Base-by-base conservation (phyloP, 2,329 filamentous ascomycete species). In the Phialophora verrucosa region DNA sequence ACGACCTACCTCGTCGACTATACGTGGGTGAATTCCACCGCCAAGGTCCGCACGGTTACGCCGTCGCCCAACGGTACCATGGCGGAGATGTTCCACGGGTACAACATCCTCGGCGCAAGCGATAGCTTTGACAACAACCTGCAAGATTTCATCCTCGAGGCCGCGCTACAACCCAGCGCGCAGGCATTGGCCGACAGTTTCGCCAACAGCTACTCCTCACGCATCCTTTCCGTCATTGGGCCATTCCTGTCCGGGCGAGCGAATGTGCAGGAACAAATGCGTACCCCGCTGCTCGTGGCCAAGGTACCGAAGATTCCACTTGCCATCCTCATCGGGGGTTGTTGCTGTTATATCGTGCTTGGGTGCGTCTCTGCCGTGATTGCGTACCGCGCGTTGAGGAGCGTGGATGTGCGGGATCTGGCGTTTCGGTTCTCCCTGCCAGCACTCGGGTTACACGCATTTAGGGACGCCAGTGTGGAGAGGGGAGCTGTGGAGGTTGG, bases 71-170 rank as follows among this genome's bases (percentile, higher is more conserved):
- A 72, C 50, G 71, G 71, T 14, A 70, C 71, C 12, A 47, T 72
- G 7, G 55, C 69, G 20, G 70, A 72, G 44, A 66, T 72, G 20
- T 72, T 70, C 59, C 70, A 71, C 44, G 71, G 71, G 7, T 71
- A 71, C 57, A 62, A 62, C 25, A 56, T 67, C 12, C 55, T 53
- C 42, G 62, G 62, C 20, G 62, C 44, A 7, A 51, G 54, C 55
- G 63, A 56, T 38, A 67, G 61, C 38, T 68, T 67, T 55, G 68
- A 67, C 60, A 69, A 64, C n/a, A 57, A 69, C 49, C 56, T 72
- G 20, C 66, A 69, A 60, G 64, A 71, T 32, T 59, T 61, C 20
- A 62, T 68, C 25, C 55, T 68, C 11, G 60, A 66, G 47, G 65
- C 67, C 23, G 69, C 64, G 2, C 58, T 72, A 5, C 47, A 69